Conservation (phyloP, 805 yeast species). For the Priceomyces melissophilus region DNA sequence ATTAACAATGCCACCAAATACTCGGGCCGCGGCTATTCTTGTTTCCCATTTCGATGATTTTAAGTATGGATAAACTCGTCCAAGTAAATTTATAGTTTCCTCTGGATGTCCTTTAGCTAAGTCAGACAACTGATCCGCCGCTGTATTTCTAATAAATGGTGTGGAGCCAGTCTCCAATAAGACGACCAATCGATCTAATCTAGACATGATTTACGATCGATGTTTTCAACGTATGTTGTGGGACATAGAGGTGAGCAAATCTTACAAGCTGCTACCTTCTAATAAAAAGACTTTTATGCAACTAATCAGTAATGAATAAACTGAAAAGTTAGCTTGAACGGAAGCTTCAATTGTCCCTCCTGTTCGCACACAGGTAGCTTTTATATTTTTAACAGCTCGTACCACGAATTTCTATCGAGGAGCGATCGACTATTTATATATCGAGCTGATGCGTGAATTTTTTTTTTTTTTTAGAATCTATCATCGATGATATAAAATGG, state of each 20-base stretch:
- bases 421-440: slow-evolving; percentile 5
- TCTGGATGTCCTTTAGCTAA: slow-evolving; percentile 94
- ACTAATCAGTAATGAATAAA: too few species aligned
- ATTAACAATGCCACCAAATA: slow-evolving; percentile 87
- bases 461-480: background rate
- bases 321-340: too few species aligned
- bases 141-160: slow-evolving; percentile 87
- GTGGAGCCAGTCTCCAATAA: slow-evolving; percentile 92
- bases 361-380: background rate
- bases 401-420: slow-evolving; percentile 2
- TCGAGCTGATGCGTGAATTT: slow-evolving; percentile 5
- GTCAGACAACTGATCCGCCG: slow-evolving; percentile 95
- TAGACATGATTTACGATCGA: slow-evolving; percentile 28
- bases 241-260: too few species aligned
- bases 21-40: slow-evolving; percentile 88
- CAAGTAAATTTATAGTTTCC: slow-evolving; percentile 75
- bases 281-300: too few species aligned
- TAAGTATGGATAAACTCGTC: slow-evolving; percentile 88
- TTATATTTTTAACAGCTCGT: slow-evolving; percentile 1
- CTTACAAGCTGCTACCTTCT: too few species aligned
- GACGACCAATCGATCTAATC: slow-evolving; percentile 56
- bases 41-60: slow-evolving; percentile 92
- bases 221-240: too few species aligned
- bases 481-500: background rate
- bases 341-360: background rate